A percentile compares a stretch with the other conserved stretches of the same genome.
Evolutionary conservation across 23 red algal species (phyloP).

Genomic region (Gracilariopsis chorda): DNA sequence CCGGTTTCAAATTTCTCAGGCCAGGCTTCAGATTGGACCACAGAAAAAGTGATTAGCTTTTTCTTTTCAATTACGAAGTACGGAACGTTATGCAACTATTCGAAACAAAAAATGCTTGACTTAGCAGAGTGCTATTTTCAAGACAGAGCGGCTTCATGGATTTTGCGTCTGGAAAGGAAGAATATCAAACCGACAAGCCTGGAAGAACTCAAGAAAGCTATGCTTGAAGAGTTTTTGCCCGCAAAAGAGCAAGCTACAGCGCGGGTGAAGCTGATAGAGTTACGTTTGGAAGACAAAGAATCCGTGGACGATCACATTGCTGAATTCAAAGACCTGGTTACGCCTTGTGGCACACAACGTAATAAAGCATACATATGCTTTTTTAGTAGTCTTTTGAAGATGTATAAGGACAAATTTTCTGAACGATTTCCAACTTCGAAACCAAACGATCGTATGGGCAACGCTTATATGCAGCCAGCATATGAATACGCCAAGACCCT

Average conservation of each 20-base stretch:
- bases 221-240: slow-evolving; percentile 16
- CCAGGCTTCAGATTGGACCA: neutral
- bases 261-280: neutral
- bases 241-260: neutral
- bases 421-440: no score
- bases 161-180: slow-evolving; percentile 15
- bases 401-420: no score
- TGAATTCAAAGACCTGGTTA: no score
- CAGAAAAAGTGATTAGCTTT: neutral
- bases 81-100: slow-evolving; percentile 19
- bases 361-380: no score
- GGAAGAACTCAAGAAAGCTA: neutral
- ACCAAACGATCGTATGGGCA: no score
- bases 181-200: neutral
- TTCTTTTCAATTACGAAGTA: neutral
- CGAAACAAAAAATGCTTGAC: neutral
- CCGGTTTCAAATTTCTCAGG: neutral
- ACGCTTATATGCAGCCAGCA: no score
- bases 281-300: neutral
- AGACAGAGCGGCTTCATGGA: slow-evolving; percentile 4
- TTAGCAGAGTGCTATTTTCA: neutral
- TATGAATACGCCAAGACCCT: no score
- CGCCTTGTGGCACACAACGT: no score
- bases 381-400: no score
- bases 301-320: no score